Percentiles rank a stretch among this genome's conserved stretches.
These are phyloP conservation scores for Purshia tridentata DNA, from an alignment of 306 rosid genomes.

Conservation along the genomic window DNA sequence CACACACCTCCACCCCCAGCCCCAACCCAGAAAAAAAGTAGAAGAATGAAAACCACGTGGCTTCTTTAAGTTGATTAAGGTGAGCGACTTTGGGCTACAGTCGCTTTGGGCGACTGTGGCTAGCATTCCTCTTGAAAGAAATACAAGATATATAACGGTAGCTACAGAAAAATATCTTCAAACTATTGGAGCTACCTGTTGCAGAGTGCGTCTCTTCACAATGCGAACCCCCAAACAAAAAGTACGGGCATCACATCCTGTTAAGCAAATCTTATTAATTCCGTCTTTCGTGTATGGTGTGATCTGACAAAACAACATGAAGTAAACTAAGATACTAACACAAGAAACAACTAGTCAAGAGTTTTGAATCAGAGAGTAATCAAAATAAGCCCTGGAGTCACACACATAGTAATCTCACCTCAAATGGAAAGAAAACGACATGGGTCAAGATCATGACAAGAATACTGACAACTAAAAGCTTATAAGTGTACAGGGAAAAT, in stretches of 20 bases:
- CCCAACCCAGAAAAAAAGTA: no score
- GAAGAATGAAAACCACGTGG: no score
- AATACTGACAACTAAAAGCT: conserved; percentile 8
- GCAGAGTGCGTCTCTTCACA: conserved; percentile 73
- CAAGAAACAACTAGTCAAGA: background rate
- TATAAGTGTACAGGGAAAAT: background rate
- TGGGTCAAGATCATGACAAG: background rate
- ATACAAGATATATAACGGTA: background rate
- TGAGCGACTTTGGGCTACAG: no score
- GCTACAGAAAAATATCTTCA: background rate
- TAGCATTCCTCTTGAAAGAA: no score
- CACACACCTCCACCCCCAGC: no score
- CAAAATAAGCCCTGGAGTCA: conserved; percentile 6
- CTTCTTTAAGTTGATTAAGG: no score
- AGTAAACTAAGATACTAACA: conserved; percentile 20
- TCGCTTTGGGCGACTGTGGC: no score
- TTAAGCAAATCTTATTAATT: conserved; percentile 77
- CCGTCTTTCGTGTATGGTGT: conserved; percentile 80
- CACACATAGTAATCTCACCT: conserved; percentile 18
- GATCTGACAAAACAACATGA: conserved; percentile 61
- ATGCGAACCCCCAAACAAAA: conserved; percentile 96
- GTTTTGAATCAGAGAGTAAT: conserved; percentile 6
- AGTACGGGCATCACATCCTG: conserved; percentile 82
- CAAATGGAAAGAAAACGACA: conserved; percentile 5
- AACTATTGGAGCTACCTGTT: conserved; percentile 54